Evolutionary conservation across 2,329 filamentous ascomycete genomes (phyloP).

Genomic region (Apiospora koreana): DNA sequence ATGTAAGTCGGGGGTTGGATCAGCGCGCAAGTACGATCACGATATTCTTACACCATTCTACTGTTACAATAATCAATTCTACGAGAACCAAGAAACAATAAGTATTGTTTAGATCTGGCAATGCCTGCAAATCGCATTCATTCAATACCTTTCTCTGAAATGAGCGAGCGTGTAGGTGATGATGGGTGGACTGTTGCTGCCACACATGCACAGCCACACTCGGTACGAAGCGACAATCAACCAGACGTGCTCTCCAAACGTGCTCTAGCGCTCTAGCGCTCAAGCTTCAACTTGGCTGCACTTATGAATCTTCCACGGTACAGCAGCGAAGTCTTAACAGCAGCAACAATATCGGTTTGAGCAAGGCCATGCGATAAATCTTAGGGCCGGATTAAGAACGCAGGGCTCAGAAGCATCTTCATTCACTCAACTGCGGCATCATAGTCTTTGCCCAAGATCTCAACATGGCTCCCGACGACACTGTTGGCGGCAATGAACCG

Average conservation of each 20-base stretch:
- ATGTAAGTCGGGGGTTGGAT: neutral
- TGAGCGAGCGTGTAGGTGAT: neutral
- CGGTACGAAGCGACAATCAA: neutral
- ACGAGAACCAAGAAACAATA: too few relatives aligned
- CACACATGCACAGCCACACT: neutral
- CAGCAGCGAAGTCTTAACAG: neutral
- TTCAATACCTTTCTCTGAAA: neutral
- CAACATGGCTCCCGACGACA: neutral
- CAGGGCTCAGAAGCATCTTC: too few relatives aligned
- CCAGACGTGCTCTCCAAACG: too few relatives aligned
- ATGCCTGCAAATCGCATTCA: too few relatives aligned
- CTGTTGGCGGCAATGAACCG: neutral
- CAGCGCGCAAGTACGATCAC: neutral
- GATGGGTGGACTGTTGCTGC: neutral
- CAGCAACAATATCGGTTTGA: neutral
- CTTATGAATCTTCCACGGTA: constrained; percentile 6
- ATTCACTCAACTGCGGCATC: neutral
- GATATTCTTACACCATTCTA: neutral
- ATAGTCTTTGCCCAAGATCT: neutral
- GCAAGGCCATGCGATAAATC: neutral
- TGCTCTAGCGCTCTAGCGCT: neutral
- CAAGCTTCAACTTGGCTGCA: neutral
- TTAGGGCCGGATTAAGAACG: neutral
- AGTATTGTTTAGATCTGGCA: too few relatives aligned
- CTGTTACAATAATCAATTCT: too few relatives aligned